Conservation (phyloP, 345 rosid species). For the Anastatica hierochuntica region DNA sequence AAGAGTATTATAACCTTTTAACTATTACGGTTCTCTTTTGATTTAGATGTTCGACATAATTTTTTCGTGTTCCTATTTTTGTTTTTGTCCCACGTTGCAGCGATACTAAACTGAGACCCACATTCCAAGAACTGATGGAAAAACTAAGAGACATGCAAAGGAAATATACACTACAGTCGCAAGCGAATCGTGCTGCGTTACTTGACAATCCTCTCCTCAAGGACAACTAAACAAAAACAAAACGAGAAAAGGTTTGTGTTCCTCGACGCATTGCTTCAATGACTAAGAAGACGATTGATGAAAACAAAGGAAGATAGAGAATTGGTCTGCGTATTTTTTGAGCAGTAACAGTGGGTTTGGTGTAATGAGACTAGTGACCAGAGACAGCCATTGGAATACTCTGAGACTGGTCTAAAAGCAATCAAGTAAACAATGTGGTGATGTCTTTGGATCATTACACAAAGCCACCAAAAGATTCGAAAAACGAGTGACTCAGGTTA, state of each 20-base stretch:
- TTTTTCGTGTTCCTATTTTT: not conserved
- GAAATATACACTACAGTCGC: slow-evolving; percentile 46
- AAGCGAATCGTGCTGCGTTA: slow-evolving; percentile 50
- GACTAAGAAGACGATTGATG: not conserved
- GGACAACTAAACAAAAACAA: slow-evolving; percentile 23
- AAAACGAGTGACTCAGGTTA: no score
- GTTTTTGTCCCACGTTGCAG: slow-evolving; percentile 32
- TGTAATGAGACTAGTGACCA: slow-evolving; percentile 10
- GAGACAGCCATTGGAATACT: not conserved
- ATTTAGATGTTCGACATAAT: no score
- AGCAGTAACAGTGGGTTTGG: slow-evolving; percentile 9
- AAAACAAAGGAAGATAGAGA: not conserved
- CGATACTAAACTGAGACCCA: slow-evolving; percentile 62
- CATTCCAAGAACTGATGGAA: slow-evolving; percentile 82
- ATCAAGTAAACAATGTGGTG: no score
- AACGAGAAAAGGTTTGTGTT: not conserved
- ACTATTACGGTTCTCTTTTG: not conserved
- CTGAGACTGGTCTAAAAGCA: not conserved
- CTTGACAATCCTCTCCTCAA: slow-evolving; percentile 39
- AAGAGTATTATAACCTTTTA: no score
- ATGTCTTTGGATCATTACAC: slow-evolving; percentile 7
- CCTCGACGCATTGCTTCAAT: not conserved
- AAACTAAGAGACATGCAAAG: slow-evolving; percentile 75
- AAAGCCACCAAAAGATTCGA: slow-evolving; percentile 4
- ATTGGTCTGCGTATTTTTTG: not conserved